Evolutionary conservation across 2,329 filamentous ascomycete genomes (phyloP).

Genomic region (Chrysosporium keratinophilum): DNA sequence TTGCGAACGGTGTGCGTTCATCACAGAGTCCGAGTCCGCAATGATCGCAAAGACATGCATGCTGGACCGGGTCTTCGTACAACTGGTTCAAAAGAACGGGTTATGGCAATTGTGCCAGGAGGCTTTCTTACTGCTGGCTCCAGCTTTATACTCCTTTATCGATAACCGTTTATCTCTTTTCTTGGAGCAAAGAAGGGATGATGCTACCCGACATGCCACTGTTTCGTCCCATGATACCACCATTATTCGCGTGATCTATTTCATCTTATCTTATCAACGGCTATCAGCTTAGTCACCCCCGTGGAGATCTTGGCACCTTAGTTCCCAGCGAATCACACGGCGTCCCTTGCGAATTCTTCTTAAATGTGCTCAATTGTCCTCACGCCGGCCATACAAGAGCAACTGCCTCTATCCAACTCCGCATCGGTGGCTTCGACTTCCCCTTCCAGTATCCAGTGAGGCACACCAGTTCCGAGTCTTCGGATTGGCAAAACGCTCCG

Average conservation of each 20-base stretch:
- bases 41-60: too few relatives aligned
- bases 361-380: constrained; percentile 18
- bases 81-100: too few relatives aligned
- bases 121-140: too few relatives aligned
- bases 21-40: too few relatives aligned
- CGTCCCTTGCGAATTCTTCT: neutral
- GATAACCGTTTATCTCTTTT: too few relatives aligned
- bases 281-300: neutral
- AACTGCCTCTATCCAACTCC: constrained; percentile 7
- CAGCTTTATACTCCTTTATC: too few relatives aligned
- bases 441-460: neutral
- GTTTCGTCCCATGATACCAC: too few relatives aligned
- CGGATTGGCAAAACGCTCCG: neutral
- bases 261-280: constrained; percentile 10
- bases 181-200: too few relatives aligned
- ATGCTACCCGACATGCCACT: too few relatives aligned
- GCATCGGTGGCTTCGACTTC: neutral
- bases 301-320: neutral
- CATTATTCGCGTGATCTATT: neutral
- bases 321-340: neutral
- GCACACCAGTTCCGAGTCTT: neutral
- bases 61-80: too few relatives aligned
- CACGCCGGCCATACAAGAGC: constrained; percentile 7
- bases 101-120: too few relatives aligned
- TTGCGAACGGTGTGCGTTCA: too few relatives aligned